Percentiles rank a stretch among this genome's conserved stretches.
Evolutionary conservation across 2,329 filamentous ascomycete genomes (phyloP).

Genomic region (Aspergillus uvarum): DNA sequence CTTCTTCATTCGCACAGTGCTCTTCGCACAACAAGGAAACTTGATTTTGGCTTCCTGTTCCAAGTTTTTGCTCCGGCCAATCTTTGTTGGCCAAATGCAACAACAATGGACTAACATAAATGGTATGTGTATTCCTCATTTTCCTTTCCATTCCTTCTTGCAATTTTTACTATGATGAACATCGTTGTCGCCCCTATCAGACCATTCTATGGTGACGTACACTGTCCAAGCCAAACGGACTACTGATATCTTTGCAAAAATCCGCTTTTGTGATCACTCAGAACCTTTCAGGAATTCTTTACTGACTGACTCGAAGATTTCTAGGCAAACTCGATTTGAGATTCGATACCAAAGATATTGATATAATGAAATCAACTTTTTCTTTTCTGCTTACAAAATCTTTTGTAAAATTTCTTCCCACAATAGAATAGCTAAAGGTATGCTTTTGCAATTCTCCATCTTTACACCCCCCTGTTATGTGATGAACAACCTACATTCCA

Average conservation of each 20-base stretch:
- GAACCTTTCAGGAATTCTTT: conserved; percentile 9
- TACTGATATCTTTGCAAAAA: conserved; percentile 44
- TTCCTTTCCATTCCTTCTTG: not conserved
- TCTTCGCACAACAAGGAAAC: conserved; percentile 17
- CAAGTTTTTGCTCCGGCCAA: not conserved
- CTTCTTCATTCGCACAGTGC: conserved; percentile 15
- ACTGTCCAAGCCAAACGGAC: conserved; percentile 63
- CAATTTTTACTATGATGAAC: conserved; percentile 53
- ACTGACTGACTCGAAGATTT: conserved; percentile 30
- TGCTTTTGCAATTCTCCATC: conserved; percentile 19
- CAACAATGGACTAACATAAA: conserved; percentile 15
- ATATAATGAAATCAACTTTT: not conserved
- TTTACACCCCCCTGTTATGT: conserved; percentile 34
- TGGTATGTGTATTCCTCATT: conserved; percentile 28
- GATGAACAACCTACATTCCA: conserved; percentile 60
- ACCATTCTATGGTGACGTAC: conserved; percentile 60
- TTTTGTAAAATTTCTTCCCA: not conserved
- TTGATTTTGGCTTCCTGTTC: conserved; percentile 10
- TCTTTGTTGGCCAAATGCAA: conserved; percentile 1
- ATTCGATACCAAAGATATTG: not conserved
- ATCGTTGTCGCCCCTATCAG: conserved; percentile 64
- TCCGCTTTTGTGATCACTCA: conserved; percentile 11
- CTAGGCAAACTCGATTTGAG: not conserved
- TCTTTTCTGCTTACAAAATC: not conserved
- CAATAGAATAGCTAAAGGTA: conserved; percentile 22